Conservation (phyloP, 768 basidiomycete species). For the Auricularia sp. region DNA sequence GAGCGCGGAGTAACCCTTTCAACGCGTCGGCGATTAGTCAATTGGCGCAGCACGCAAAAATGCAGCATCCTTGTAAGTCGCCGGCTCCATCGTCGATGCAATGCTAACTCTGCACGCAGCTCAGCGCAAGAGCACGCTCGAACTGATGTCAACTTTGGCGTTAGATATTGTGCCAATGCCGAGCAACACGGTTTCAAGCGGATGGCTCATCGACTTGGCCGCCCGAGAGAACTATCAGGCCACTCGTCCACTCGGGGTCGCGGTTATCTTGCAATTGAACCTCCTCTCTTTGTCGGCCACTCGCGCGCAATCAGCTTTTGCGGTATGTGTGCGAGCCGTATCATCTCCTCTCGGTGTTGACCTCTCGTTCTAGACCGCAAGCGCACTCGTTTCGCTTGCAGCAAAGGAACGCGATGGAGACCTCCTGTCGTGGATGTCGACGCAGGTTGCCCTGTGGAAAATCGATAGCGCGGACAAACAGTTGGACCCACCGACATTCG, state of each 20-base stretch:
- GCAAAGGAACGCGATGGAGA: neutral
- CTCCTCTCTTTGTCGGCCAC: no score
- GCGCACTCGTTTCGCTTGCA: neutral
- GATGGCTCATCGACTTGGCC: neutral
- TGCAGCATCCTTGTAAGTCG: no score
- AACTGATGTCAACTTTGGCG: neutral
- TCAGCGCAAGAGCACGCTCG: neutral
- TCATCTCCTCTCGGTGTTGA: no score
- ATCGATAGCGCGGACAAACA: neutral
- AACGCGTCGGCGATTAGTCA: no score
- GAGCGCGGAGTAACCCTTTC: no score
- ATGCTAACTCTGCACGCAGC: neutral
- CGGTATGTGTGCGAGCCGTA: no score
- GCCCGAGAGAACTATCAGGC: no score
- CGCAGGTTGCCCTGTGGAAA: neutral
- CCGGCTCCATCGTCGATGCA: no score
- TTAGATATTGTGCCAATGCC: neutral
- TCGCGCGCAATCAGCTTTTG: no score
- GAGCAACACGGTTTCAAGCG: neutral
- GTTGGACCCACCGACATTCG: neutral
- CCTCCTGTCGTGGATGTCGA: neutral
- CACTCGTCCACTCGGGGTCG: no score
- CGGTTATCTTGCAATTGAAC: no score
- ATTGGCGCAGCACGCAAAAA: no score
- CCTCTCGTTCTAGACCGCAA: neutral